Evolutionary conservation across 2,329 filamentous ascomycete genomes (phyloP), one percentile per base, ranked within the genome.

Genomic region (Proliferodiscus dingleyae): DNA sequence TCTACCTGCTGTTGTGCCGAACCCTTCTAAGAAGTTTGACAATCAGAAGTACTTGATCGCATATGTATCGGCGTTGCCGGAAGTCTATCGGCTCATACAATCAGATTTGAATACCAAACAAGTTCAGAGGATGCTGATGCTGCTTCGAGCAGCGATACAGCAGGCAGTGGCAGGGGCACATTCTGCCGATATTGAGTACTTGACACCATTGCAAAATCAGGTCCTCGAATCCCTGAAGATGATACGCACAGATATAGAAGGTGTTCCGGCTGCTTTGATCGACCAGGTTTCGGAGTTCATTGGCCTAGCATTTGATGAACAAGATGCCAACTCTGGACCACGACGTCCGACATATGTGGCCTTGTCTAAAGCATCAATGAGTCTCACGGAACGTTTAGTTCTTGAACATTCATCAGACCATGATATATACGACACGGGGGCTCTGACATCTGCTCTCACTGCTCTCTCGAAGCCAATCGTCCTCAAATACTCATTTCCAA

Each of bases 1-100:
- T 2, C 72, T 85, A n/a, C 82, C 83, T 0, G 66, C 73, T 3
- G 66, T 71, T 1, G 67, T 67, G 24, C 56, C 68, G 26, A 61
- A 65, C 10, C 60, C 66, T 15, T 59, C 68, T 11, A 68, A 74
- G 30, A 61, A 69, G 40, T 65, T 71, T 0, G 68, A 86, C 50
- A 94, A 93, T 54, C 88, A 95, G 61, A 83, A 83, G 46, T 89
- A 87, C 9, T 77, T 91, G n/a, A 70, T 87, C 23, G 86, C 89
- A n/a, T 96, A 95, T 67, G 78, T 93, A 1, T 76, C 82, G 18
- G 77, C 85, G 1, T 77, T 93, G 32, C 73, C 81, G 45, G 83
- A 93, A 56, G 74, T 97, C 1, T 95, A 95, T 60, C 77, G 80
- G 1, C 75, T 96, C 4, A 79, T 89, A 38, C 75, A 83, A 47